Evolutionary conservation across 768 basidiomycete species (phyloP).

Genomic region (Calocera viscosa): DNA sequence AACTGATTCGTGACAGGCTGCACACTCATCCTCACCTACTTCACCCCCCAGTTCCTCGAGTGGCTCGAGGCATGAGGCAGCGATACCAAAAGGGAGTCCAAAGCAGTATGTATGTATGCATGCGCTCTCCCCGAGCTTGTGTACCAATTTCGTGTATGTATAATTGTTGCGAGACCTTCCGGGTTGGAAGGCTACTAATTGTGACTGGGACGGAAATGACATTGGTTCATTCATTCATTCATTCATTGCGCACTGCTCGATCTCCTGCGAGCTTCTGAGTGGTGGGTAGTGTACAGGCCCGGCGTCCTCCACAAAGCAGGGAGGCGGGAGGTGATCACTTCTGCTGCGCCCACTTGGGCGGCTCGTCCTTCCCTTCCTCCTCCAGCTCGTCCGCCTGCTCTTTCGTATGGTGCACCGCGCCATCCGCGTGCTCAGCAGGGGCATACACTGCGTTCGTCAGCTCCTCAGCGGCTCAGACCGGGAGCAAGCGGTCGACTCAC

Average conservation of each 20-base stretch:
- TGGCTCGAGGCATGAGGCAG: constrained; percentile 41
- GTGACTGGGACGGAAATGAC: background rate
- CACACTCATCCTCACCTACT: constrained; percentile 84
- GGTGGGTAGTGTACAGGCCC: no score
- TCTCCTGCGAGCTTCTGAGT: no score
- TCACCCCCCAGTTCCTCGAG: constrained; percentile 91
- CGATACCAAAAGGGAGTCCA: background rate
- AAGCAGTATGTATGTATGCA: background rate
- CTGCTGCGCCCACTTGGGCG: constrained; percentile 27
- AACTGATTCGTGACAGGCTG: constrained; percentile 43
- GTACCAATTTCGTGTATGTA: constrained; percentile 2
- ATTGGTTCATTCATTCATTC: background rate
- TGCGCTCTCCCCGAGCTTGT: background rate
- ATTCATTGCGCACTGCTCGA: no score
- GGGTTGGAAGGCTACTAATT: no score
- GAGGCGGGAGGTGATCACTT: background rate
- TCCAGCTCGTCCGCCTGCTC: constrained; percentile 30
- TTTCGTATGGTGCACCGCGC: constrained; percentile 29
- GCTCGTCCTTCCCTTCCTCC: constrained; percentile 30
- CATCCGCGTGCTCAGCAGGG: constrained; percentile 24
- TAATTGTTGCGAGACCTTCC: background rate
- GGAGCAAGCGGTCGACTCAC: constrained; percentile 10
- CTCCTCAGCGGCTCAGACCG: background rate
- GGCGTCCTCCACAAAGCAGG: background rate
- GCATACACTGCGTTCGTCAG: constrained; percentile 12